phyloP scores from a whole-genome alignment of 1,284 basidiomycete species.

The Cerrena zonata region DNA sequence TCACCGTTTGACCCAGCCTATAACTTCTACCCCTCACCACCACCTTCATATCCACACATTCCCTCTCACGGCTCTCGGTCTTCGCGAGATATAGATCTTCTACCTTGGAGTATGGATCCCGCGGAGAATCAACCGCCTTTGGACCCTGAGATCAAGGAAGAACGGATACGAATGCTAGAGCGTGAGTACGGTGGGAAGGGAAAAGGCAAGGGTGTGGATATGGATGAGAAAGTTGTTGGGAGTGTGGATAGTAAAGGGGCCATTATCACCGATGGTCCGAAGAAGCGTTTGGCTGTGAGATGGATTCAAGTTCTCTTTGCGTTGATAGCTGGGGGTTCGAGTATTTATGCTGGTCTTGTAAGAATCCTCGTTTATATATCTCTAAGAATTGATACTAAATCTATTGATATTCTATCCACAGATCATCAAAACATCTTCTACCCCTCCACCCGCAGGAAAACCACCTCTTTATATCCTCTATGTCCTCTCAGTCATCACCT shows the following conservation, averaged over 20 bases:
- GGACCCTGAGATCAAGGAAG: constrained; percentile 51
- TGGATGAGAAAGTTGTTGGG: constrained; percentile 45
- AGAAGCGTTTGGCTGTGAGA: constrained; percentile 47
- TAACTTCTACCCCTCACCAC: constrained; percentile 22
- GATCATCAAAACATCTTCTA: constrained; percentile 50
- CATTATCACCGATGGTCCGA: constrained; percentile 57
- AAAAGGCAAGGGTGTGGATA: constrained; percentile 30
- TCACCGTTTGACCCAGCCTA: constrained; percentile 29
- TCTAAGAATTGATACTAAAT: constrained; percentile 2
- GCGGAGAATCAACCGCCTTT: constrained; percentile 27
- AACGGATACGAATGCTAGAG: constrained; percentile 64
- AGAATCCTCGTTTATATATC: constrained; percentile 21
- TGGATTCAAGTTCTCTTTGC: constrained; percentile 47
- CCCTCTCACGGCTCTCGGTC: constrained; percentile 17
- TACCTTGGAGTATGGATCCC: constrained; percentile 22
- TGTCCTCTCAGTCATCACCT: constrained; percentile 47
- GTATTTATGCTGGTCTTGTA: constrained; percentile 61
- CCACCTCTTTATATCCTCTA: constrained; percentile 55
- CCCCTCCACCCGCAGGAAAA: constrained; percentile 52
- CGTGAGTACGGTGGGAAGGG: constrained; percentile 46
- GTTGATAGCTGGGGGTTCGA: constrained; percentile 45
- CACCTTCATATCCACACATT: constrained; percentile 23
- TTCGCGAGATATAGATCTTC: constrained; percentile 20
- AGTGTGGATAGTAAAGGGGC: constrained; percentile 51
- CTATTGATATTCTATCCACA: constrained; percentile 20